Percentiles rank a stretch among this genome's conserved stretches.
phyloP scores from a whole-genome alignment of 371 early-diverging fungal species.

The Mucor velutinosus region DNA sequence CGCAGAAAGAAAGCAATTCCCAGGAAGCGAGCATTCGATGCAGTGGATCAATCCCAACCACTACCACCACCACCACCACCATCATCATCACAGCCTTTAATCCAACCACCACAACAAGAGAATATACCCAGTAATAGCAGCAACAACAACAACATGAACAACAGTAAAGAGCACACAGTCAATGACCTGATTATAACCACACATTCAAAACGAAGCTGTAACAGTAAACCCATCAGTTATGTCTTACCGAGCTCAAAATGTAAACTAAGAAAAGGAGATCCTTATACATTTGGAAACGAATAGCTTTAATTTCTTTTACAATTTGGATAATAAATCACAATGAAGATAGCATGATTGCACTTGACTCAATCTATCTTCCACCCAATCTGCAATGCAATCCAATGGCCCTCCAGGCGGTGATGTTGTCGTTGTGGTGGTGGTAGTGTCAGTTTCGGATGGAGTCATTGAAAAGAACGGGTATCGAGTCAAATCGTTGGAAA shows the following conservation, averaged over 20 bases:
- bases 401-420: not conserved
- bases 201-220: not conserved
- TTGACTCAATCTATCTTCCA: conserved; percentile 14
- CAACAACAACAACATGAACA: not conserved
- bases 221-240: conserved; percentile 15
- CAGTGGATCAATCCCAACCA: not conserved
- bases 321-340: conserved; percentile 18
- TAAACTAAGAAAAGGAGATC: conserved; percentile 28
- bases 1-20: not conserved
- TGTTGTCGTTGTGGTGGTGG: not conserved
- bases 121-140: not conserved
- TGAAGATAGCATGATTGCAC: conserved; percentile 16
- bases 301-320: not conserved
- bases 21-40: not conserved
- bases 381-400: conserved; percentile 14
- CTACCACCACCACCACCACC: too few relatives aligned
- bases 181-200: not conserved
- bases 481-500: conserved; percentile 25
- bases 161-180: not conserved
- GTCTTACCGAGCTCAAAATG: conserved; percentile 12
- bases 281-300: conserved; percentile 22
- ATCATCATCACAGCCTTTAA: too few relatives aligned
- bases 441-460: not conserved
- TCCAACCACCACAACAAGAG: not conserved
- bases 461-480: conserved; percentile 26